A percentile compares a stretch with the other conserved stretches of the same genome.
phyloP scores from a whole-genome alignment of 2,329 filamentous ascomycete genomes.

The Neofusicoccum laricinum region DNA sequence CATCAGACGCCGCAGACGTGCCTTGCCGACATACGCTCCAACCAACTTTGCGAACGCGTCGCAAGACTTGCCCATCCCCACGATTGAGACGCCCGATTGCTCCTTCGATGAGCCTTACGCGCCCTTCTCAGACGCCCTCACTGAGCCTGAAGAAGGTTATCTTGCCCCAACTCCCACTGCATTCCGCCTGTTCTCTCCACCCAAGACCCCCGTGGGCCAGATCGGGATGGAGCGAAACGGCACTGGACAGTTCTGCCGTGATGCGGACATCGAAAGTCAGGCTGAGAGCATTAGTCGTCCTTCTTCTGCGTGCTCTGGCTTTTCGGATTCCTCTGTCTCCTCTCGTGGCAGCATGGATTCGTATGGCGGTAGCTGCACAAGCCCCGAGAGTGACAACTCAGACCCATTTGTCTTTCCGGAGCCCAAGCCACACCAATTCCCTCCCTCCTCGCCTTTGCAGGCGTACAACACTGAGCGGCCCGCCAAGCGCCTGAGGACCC shows the following conservation, averaged over 20 bases:
- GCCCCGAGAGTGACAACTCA: constrained; percentile 56
- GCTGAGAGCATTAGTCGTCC: constrained; percentile 52
- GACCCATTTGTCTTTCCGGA: constrained; percentile 54
- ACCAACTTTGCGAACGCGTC: constrained; percentile 22
- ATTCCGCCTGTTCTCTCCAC: constrained; percentile 43
- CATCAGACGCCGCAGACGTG: constrained; percentile 45
- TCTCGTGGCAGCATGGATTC: constrained; percentile 59
- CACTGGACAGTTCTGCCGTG: constrained; percentile 31
- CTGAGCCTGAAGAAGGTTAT: constrained; percentile 34
- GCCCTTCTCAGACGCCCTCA: constrained; percentile 24
- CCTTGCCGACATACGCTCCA: constrained; percentile 25
- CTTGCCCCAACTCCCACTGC: constrained; percentile 41
- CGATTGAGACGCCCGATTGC: constrained; percentile 48
- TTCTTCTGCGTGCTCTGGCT: constrained; percentile 56
- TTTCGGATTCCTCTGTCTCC: constrained; percentile 62
- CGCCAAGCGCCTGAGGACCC: constrained; percentile 43
- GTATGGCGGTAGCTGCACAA: constrained; percentile 59
- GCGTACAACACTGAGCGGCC: constrained; percentile 25
- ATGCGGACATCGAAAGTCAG: constrained; percentile 30
- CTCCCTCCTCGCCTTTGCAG: constrained; percentile 31
- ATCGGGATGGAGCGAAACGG: constrained; percentile 26
- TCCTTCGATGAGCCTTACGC: constrained; percentile 21
- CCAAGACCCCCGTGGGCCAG: constrained; percentile 49
- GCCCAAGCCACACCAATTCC: constrained; percentile 27
- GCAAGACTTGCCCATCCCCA: constrained; percentile 43